Base-by-base conservation (phyloP, 305 asterid species). In the Plantago lanceolata region DNA sequence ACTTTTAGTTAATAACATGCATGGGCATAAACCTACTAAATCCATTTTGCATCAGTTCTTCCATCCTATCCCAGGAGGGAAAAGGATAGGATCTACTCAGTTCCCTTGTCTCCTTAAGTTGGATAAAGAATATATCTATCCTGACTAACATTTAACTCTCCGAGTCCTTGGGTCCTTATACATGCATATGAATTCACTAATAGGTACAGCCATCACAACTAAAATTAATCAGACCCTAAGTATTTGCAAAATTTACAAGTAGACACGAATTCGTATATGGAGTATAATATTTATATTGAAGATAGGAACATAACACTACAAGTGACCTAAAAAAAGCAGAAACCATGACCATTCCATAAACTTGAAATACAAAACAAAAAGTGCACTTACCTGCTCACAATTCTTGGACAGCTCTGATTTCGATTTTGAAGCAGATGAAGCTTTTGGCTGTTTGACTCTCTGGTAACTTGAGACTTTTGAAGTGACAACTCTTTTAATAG, bases 401-500 rank as follows among this genome's bases (percentile, higher is more conserved):
- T 82, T 80, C 84, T 82, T 88, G 43, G 81, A 57, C 73, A 79
- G 75, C 66, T 79, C 82, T 48, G 76, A 64, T 75, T 75, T 82
- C 73, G 82, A 76, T 73, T 76, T 87, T 64, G 85, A 66, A 52
- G 79, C 72, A 51, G 80, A 67, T 77, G 81, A 75, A 69, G 78
- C 70, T 74, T 84, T 85, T 65, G 82, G 35, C 40, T 66, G 69
- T 57, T 72, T 69, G 31, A 31, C 61, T 71, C 72, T 84, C 48
- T 61, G 81, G 67, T 78, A 75, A 73, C 68, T 79, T 43, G 84
- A 71, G 63, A 79, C 71, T 71, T 76, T 81, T 40, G 92, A 82
- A 76, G 85, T 78, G 66, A 84, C 67, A 70, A 81, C 84, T 71
- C 84, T 87, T 24, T 85, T 85, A 60, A 80, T 48, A 53, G 79